phyloP scores from a whole-genome alignment of 495 filamentous ascomycete genomes.

The Aspergillus haitiensis region DNA sequence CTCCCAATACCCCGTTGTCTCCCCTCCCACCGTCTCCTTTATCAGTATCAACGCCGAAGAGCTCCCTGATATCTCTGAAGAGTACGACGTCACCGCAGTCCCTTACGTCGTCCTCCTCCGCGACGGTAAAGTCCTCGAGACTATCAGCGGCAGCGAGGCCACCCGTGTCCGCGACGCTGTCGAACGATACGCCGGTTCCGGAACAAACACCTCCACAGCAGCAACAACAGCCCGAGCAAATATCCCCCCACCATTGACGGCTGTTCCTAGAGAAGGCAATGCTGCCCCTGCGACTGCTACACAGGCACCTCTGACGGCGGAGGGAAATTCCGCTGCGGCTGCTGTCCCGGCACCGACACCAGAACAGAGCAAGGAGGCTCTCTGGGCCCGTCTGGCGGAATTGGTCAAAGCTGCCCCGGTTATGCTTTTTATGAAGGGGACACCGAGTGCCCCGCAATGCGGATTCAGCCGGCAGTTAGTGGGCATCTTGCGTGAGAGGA shows the following conservation, averaged over 20 bases:
- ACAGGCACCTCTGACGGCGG: constrained; percentile 43
- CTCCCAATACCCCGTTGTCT: constrained; percentile 68
- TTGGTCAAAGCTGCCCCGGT: constrained; percentile 93
- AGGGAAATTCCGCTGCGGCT: constrained; percentile 21
- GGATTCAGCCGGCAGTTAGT: constrained; percentile 93
- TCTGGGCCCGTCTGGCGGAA: constrained; percentile 71
- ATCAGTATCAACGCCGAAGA: constrained; percentile 87
- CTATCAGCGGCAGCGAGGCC: constrained; percentile 84
- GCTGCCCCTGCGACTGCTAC: constrained; percentile 35
- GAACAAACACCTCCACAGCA: constrained; percentile 22
- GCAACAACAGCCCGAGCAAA: constrained; percentile 34
- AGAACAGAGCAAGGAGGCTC: constrained; percentile 70
- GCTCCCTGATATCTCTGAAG: constrained; percentile 79
- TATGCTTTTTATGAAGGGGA: constrained; percentile 89
- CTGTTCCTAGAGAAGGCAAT: constrained; percentile 42
- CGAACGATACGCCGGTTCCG: constrained; percentile 66
- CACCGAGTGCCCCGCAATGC: constrained; percentile 87
- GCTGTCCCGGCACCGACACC: constrained; percentile 39
- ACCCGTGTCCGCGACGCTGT: constrained; percentile 77
- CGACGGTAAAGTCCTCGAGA: constrained; percentile 68
- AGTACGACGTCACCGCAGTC: constrained; percentile 89
- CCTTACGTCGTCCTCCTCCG: constrained; percentile 84
- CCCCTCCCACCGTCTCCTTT: constrained; percentile 72
- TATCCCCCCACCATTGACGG: constrained; percentile 55
- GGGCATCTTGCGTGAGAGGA: constrained; percentile 76